Conservation (phyloP, 176 grass and related monocot genomes). For the Thinopyrum elongatum region DNA sequence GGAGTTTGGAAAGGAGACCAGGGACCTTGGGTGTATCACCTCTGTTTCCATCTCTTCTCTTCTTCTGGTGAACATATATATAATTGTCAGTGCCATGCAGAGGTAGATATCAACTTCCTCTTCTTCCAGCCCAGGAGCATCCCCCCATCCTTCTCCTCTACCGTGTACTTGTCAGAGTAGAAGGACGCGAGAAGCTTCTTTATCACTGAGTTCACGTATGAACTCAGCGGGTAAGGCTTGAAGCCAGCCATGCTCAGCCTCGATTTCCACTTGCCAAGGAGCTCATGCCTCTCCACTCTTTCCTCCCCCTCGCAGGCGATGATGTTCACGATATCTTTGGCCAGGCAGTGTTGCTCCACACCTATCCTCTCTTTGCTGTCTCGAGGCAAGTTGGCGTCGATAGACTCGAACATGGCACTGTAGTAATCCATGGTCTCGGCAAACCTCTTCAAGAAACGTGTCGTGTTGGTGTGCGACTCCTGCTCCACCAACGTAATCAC, state of each 20-base stretch:
- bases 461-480: slow-evolving; percentile 96
- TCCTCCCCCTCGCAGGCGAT: slow-evolving; percentile 90
- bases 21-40: slow-evolving; percentile 29
- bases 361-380: slow-evolving; percentile 81
- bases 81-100: slow-evolving; percentile 78
- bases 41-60: not conserved
- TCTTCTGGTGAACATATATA: not conserved
- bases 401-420: slow-evolving; percentile 88
- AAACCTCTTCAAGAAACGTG: slow-evolving; percentile 78
- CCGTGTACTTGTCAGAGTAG: slow-evolving; percentile 82
- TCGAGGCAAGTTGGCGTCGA: slow-evolving; percentile 59
- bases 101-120: slow-evolving; percentile 90
- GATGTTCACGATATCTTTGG: slow-evolving; percentile 94
- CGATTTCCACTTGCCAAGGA: slow-evolving; percentile 90
- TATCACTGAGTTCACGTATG: slow-evolving; percentile 90
- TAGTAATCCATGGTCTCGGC: slow-evolving; percentile 85
- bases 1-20: slow-evolving; percentile 18
- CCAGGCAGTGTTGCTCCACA: slow-evolving; percentile 91
- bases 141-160: slow-evolving; percentile 77
- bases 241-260: slow-evolving; percentile 95
- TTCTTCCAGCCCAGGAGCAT: slow-evolving; percentile 91
- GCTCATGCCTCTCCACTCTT: slow-evolving; percentile 82
- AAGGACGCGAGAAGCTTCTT: slow-evolving; percentile 67
- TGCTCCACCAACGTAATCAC: slow-evolving; percentile 91
- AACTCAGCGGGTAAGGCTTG: slow-evolving; percentile 74